Percentiles rank a stretch among this genome's conserved stretches.
Evolutionary conservation across 257 asterid genomes (phyloP).

Genomic region (Solanum sejunctum): DNA sequence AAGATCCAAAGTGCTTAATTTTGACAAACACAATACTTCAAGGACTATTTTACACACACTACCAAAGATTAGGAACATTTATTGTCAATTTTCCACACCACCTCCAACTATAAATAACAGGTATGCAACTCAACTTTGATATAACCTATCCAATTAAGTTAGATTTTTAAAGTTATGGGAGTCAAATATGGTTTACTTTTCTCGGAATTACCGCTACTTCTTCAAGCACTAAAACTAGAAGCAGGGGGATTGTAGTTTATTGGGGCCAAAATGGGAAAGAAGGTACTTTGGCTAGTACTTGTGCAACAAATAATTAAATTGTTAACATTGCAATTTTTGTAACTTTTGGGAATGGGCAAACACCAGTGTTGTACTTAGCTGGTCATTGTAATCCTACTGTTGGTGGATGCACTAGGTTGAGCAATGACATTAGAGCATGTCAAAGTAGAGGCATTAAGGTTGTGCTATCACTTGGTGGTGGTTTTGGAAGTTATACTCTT

Average conservation of each 20-base stretch:
- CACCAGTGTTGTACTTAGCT: constrained; percentile 61
- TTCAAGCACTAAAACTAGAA: background rate
- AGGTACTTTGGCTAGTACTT: constrained; percentile 47
- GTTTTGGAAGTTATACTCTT: constrained; percentile 44
- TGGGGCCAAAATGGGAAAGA: constrained; percentile 87
- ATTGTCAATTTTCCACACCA: background rate
- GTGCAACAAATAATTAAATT: constrained; percentile 51
- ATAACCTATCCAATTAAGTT: background rate
- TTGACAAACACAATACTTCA: background rate
- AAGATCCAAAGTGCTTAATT: too few species aligned
- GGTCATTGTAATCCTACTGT: constrained; percentile 62
- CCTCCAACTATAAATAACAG: background rate
- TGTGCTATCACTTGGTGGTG: constrained; percentile 67
- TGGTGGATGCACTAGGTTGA: constrained; percentile 24
- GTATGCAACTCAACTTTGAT: background rate
- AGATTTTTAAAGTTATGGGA: background rate
- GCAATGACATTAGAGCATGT: constrained; percentile 34
- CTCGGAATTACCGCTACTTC: background rate
- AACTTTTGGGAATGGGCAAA: constrained; percentile 49
- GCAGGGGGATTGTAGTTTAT: constrained; percentile 48
- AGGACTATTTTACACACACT: background rate
- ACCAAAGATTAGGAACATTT: background rate
- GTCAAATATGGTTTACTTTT: background rate
- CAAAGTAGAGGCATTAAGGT: constrained; percentile 41
- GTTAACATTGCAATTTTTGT: constrained; percentile 53